These are phyloP conservation scores for Ormosia semicastrata DNA, from an alignment of 306 rosid species.

Conservation along the genomic window DNA sequence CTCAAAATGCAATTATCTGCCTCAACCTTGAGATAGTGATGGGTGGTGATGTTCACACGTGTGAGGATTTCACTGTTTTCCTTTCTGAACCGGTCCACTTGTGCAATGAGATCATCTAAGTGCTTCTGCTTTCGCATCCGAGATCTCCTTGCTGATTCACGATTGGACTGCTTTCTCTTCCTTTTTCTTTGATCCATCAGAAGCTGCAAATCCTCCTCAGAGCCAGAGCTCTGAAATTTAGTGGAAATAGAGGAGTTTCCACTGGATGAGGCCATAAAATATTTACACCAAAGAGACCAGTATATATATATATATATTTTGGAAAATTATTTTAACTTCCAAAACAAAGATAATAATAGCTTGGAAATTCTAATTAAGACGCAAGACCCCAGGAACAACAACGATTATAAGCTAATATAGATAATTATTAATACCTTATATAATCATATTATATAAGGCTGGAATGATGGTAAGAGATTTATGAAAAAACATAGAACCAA, in stretches of 20 bases:
- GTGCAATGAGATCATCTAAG: constrained; percentile 57
- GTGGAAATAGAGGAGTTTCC: constrained; percentile 62
- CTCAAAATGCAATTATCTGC: constrained; percentile 59
- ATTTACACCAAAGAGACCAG: background rate
- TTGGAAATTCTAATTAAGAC: background rate
- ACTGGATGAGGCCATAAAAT: constrained; percentile 62
- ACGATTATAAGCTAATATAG: background rate
- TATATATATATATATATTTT: background rate
- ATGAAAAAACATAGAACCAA: constrained; percentile 97
- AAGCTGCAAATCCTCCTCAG: constrained; percentile 59
- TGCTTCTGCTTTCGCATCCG: constrained; percentile 76
- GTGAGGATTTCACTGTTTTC: constrained; percentile 51
- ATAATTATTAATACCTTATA: background rate
- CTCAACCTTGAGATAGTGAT: constrained; percentile 47
- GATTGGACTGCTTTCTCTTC: constrained; percentile 80
- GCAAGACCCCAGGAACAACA: background rate
- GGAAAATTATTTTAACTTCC: background rate
- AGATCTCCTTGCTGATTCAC: constrained; percentile 86
- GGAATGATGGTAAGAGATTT: constrained; percentile 15
- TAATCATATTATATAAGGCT: constrained; percentile 1
- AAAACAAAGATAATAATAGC: background rate
- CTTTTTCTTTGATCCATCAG: constrained; percentile 64
- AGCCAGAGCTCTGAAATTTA: constrained; percentile 49
- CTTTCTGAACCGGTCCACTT: constrained; percentile 37
- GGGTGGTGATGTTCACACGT: constrained; percentile 44